Percentiles rank a stretch among this genome's conserved stretches.
Evolutionary conservation across 2,329 filamentous ascomycete genomes (phyloP).

Genomic region (Trichoderma semiorbis): DNA sequence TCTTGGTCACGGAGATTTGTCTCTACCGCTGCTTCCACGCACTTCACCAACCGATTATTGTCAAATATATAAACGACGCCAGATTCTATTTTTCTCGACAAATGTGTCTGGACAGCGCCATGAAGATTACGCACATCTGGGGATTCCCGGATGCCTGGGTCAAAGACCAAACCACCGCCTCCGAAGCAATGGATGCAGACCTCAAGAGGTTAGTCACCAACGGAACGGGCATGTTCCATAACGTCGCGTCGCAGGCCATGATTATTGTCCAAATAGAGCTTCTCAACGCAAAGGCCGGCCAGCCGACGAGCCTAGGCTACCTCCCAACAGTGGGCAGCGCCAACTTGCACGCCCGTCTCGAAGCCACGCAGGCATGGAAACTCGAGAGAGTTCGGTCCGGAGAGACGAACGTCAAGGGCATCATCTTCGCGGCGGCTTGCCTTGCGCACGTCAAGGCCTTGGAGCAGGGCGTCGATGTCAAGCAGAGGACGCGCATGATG

Average conservation of each 20-base stretch:
- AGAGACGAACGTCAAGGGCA: conserved; percentile 43
- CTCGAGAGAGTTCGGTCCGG: conserved; percentile 37
- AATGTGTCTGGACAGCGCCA: conserved; percentile 43
- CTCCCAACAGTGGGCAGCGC: conserved; percentile 29
- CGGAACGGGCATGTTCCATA: conserved; percentile 42
- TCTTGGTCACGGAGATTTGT: conserved; percentile 41
- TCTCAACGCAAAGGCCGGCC: conserved; percentile 43
- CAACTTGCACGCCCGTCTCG: conserved; percentile 33
- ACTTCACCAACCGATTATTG: conserved; percentile 51
- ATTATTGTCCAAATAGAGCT: conserved; percentile 46
- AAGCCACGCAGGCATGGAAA: conserved; percentile 31
- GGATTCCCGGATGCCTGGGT: conserved; percentile 27
- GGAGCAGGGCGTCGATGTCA: conserved; percentile 27
- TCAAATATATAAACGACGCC: conserved; percentile 42
- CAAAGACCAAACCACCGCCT: conserved; percentile 18
- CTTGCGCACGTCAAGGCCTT: conserved; percentile 36
- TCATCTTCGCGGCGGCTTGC: conserved; percentile 34
- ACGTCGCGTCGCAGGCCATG: conserved; percentile 37
- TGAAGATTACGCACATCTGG: conserved; percentile 35
- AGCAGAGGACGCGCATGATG: conserved; percentile 32
- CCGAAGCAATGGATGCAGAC: conserved; percentile 20
- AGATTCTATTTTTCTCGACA: conserved; percentile 53
- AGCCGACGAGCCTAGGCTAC: conserved; percentile 31
- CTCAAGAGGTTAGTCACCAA: conserved; percentile 37
- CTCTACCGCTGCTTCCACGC: conserved; percentile 48